Conservation (phyloP, 345 rosid species). For the Garcia nutans region DNA sequence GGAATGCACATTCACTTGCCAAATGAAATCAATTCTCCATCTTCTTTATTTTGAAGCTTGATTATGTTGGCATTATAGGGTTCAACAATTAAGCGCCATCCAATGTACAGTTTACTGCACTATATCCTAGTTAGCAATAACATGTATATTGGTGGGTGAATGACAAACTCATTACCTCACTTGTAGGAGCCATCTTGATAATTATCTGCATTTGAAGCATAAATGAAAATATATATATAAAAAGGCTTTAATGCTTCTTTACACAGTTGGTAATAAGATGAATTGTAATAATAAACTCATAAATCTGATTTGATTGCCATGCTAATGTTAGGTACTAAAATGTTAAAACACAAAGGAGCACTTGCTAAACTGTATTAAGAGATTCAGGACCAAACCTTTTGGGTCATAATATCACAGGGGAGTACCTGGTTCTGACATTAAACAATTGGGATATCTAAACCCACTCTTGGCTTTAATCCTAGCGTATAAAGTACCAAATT, state of each 20-base stretch:
- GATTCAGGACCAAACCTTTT: too few species aligned
- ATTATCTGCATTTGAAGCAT: neutral
- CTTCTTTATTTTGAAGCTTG: neutral
- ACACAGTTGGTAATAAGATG: too few species aligned
- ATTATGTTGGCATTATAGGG: conserved; percentile 27
- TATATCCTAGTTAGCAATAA: neutral
- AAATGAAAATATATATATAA: too few species aligned
- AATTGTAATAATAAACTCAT: too few species aligned
- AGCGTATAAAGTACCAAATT: too few species aligned
- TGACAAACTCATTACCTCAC: conserved; percentile 12
- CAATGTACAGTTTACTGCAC: conserved; percentile 4
- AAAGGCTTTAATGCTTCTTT: neutral
- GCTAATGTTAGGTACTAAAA: too few species aligned
- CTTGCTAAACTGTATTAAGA: too few species aligned
- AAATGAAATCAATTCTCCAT: neutral
- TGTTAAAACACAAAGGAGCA: too few species aligned
- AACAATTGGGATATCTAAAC: neutral
- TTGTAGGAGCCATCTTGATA: neutral
- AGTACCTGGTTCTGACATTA: too few species aligned
- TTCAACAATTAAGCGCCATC: conserved; percentile 14
- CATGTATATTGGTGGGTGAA: conserved; percentile 12
- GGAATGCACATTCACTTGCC: neutral
- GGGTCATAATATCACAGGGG: too few species aligned
- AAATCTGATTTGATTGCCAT: too few species aligned
- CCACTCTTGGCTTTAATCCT: neutral